Conservation (phyloP, 345 rosid species). For the Bruguiera sexangula region DNA sequence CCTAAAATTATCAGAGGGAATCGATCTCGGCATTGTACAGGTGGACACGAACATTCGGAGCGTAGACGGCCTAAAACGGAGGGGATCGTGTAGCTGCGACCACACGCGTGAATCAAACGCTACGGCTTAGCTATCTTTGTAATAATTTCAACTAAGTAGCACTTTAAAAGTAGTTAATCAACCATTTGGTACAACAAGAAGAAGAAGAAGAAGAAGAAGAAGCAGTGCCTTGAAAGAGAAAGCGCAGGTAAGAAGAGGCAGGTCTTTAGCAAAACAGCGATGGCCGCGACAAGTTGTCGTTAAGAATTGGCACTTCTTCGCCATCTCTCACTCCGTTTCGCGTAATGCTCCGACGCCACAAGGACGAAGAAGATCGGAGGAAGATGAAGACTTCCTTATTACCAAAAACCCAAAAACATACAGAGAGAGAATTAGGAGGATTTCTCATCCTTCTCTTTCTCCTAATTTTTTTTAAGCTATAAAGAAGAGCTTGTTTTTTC, state of each 20-base stretch:
- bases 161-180: not conserved
- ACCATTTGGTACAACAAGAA: not conserved
- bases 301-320: not conserved
- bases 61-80: conserved; percentile 1
- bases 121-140: not conserved
- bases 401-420: too few relatives aligned
- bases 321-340: not conserved
- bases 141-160: not conserved
- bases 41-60: not conserved
- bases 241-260: conserved; percentile 2
- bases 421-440: too few relatives aligned
- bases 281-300: not conserved
- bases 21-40: not conserved
- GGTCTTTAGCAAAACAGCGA: not conserved
- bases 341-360: too few relatives aligned
- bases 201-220: not conserved
- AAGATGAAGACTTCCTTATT: too few relatives aligned
- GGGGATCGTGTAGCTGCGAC: conserved; percentile 13
- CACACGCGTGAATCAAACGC: not conserved
- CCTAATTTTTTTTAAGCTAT: too few relatives aligned
- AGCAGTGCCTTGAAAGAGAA: conserved; percentile 13
- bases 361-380: too few relatives aligned
- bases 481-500: too few relatives aligned
- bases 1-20: conserved; percentile 16
- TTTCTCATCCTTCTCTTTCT: too few relatives aligned